Evolutionary conservation across 768 basidiomycete genomes (phyloP), one percentile per base, ranked within the genome.

Genomic region (Suillus plorans): DNA sequence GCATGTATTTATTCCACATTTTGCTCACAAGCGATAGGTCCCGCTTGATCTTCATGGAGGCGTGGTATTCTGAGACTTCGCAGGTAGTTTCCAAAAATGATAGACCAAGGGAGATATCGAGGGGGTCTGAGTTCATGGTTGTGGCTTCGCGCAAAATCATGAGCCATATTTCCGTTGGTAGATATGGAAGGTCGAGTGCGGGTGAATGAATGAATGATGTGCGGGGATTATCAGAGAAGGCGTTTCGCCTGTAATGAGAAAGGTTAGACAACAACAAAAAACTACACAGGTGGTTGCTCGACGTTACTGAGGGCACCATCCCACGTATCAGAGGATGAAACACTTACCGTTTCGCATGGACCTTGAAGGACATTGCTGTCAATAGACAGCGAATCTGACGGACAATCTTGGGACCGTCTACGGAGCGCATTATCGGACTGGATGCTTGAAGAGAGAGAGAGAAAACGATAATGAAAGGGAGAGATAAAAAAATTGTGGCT

Each of bases 91-190:
- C 79, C 63, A 90, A 80, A 73, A 90, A 91, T 7, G 87, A 88
- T 58, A 88, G 78, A 12, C 85, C 79, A 34, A 80, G 78, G 4
- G 81, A 77, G 37, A 81, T 81, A 63, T 83, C 80, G 64, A 84
- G 77, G 13, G 81, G 81, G 66, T 85, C 80, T 61, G 80, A 76
- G 50, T 71, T 71, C 67, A 77, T 74, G 66, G 76, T 72, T 25
- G 85, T 83, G 1, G 87, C 88, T 69, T 84, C 84, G 47, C 85
- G 85, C 61, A 91, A 76, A 64, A 91, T 83, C 69, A 83, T 73
- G n/a, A 84, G 76, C 89, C 89, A 91, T 8, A 91, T 71, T 68
- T 91, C 89, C 2, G 82, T 71, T 0, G 89, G 89, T 16, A 90
- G 79, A 63, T 74, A 66, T 18, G 81, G 81, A n/a, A 80, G 73